Evolutionary conservation across 371 early-diverging fungal genomes (phyloP).

Genomic region (Coemansia sp.): DNA sequence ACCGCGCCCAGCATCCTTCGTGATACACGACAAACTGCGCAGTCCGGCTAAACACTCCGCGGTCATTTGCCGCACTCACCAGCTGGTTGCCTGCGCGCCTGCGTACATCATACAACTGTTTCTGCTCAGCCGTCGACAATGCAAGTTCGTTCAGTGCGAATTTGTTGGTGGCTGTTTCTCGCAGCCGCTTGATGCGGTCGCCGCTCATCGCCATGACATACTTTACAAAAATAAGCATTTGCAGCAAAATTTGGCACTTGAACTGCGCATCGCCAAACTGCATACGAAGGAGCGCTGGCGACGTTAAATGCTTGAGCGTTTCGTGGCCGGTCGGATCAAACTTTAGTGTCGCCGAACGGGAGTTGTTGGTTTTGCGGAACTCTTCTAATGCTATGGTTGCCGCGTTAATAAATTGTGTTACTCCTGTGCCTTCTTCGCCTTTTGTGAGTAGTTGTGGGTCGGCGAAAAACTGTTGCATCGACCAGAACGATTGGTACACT

Average conservation of each 20-base stretch:
- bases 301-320: slow-evolving; percentile 70
- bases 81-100: slow-evolving; percentile 28
- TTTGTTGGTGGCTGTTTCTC: slow-evolving; percentile 51
- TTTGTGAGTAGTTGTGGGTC: slow-evolving; percentile 43
- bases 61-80: slow-evolving; percentile 25
- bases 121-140: slow-evolving; percentile 16
- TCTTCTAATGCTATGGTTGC: slow-evolving; percentile 27
- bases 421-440: not conserved
- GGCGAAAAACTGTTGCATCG: slow-evolving; percentile 55
- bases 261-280: slow-evolving; percentile 67
- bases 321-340: slow-evolving; percentile 40
- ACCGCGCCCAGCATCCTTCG: slow-evolving; percentile 34
- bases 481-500: slow-evolving; percentile 56
- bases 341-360: slow-evolving; percentile 21
- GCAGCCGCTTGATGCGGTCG: slow-evolving; percentile 23
- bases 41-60: slow-evolving; percentile 40
- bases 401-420: slow-evolving; percentile 31
- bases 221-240: slow-evolving; percentile 70
- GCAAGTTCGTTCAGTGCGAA: slow-evolving; percentile 4
- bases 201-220: slow-evolving; percentile 55
- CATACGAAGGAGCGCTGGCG: slow-evolving; percentile 59
- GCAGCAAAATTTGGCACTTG: slow-evolving; percentile 76
- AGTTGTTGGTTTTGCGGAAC: slow-evolving; percentile 44
- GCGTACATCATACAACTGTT: slow-evolving; percentile 21
- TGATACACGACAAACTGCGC: slow-evolving; percentile 40